phyloP scores from a whole-genome alignment of 805 yeast genomes.

The Henningerozyma blattae region DNA sequence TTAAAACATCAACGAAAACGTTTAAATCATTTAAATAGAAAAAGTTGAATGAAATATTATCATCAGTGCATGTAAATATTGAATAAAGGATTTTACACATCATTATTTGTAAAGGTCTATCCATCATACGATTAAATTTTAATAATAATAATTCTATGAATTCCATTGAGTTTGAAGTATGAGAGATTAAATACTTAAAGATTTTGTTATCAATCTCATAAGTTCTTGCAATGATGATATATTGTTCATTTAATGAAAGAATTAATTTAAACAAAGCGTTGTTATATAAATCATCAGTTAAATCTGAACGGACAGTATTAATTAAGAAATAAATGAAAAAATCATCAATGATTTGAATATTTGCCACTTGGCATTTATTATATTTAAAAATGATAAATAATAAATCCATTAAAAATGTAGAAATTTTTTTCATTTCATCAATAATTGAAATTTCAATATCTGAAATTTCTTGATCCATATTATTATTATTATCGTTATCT shows the following conservation, averaged over 20 bases:
- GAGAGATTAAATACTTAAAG: conserved; percentile 36
- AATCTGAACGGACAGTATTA: conserved; percentile 30
- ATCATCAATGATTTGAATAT: conserved; percentile 31
- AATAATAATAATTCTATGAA: conserved; percentile 63
- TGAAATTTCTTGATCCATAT: conserved; percentile 3
- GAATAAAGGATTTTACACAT: conserved; percentile 68
- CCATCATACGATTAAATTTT: conserved; percentile 63
- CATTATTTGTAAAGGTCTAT: conserved; percentile 60
- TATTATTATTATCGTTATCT: conserved; percentile 8
- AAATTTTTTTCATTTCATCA: conserved; percentile 26
- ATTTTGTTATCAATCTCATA: conserved; percentile 35
- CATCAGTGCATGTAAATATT: conserved; percentile 45
- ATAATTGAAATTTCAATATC: conserved; percentile 24
- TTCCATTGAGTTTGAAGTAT: conserved; percentile 31
- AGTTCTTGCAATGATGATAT: conserved; percentile 45
- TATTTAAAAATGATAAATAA: conserved; percentile 44
- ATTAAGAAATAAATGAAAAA: conserved; percentile 39
- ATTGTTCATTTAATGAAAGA: conserved; percentile 77
- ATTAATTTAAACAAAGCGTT: conserved; percentile 60
- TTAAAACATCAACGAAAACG: conserved; percentile 70
- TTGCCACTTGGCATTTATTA: conserved; percentile 31
- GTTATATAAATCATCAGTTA: conserved; percentile 44
- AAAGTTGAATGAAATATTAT: conserved; percentile 44
- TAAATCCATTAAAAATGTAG: conserved; percentile 37
- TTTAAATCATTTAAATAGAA: conserved; percentile 76